Evolutionary conservation across 2,329 filamentous ascomycete genomes (phyloP).

Genomic region (Verticillium isaacii): DNA sequence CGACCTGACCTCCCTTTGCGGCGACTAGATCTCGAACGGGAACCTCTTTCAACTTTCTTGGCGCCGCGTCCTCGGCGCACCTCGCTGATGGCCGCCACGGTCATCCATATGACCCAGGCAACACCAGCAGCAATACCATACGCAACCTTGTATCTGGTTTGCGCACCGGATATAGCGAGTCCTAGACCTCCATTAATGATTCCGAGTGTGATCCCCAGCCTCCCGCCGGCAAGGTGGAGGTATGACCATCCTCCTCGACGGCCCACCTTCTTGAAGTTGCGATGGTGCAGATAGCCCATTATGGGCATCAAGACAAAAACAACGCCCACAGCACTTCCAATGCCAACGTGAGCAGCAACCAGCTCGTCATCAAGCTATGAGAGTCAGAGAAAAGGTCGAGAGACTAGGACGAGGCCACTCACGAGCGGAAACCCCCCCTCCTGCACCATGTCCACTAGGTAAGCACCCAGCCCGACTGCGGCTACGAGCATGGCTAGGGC

Average conservation of each 20-base stretch:
- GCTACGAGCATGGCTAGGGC: constrained; percentile 31
- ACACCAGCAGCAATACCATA: constrained; percentile 33
- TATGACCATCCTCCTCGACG: constrained; percentile 35
- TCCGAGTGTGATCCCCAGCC: constrained; percentile 31
- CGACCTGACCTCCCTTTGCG: constrained; percentile 2
- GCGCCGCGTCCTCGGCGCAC: constrained; percentile 12
- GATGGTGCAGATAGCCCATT: constrained; percentile 37
- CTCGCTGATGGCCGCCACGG: constrained; percentile 25
- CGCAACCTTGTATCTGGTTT: constrained; percentile 21
- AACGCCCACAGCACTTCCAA: constrained; percentile 37
- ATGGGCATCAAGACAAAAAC: constrained; percentile 34
- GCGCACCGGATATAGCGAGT: constrained; percentile 28
- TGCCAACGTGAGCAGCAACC: constrained; percentile 38
- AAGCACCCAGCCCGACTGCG: constrained; percentile 37
- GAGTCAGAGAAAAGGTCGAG: background rate
- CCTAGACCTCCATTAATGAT: constrained; percentile 42
- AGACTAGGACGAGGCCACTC: constrained; percentile 8
- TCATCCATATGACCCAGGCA: constrained; percentile 31
- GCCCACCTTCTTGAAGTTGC: constrained; percentile 27
- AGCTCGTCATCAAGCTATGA: constrained; percentile 22
- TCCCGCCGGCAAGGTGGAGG: constrained; percentile 38
- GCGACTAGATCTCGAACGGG: constrained; percentile 17
- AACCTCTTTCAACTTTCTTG: background rate
- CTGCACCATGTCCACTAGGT: constrained; percentile 26
- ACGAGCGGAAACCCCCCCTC: constrained; percentile 25